Percentiles rank a stretch among this genome's conserved stretches.
Conservation (phyloP, 495 filamentous ascomycete genomes). For the Penicillium simplicissimum region DNA sequence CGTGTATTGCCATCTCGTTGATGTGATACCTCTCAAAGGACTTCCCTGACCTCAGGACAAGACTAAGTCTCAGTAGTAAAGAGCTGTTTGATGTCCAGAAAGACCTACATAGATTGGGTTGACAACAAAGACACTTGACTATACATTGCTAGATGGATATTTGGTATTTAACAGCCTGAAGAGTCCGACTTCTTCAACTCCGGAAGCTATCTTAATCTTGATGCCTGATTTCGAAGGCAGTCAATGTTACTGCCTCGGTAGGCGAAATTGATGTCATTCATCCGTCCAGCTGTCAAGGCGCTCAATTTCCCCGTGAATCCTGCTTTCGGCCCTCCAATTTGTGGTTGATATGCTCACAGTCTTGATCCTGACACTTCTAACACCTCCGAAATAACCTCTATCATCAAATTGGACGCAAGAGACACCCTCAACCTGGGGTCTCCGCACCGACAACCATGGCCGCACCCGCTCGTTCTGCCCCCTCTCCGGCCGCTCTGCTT, state of each 20-base stretch:
- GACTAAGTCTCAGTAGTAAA: too few relatives aligned
- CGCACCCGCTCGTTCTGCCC: slow-evolving; percentile 22
- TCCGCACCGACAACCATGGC: slow-evolving; percentile 23
- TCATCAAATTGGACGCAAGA: background rate
- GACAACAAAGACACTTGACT: too few relatives aligned
- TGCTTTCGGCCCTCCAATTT: background rate
- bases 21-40: too few relatives aligned
- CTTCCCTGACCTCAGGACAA: too few relatives aligned
- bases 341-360: background rate
- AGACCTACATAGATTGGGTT: too few relatives aligned
- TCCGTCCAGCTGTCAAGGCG: slow-evolving; percentile 11
- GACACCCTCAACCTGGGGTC: slow-evolving; percentile 3
- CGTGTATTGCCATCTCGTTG: too few relatives aligned
- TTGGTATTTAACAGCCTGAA: too few relatives aligned
- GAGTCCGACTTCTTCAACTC: background rate
- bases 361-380: background rate
- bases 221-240: slow-evolving; percentile 11
- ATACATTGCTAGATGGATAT: too few relatives aligned
- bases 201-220: background rate
- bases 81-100: too few relatives aligned
- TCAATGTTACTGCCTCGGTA: slow-evolving; percentile 19
- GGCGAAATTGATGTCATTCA: slow-evolving; percentile 24
- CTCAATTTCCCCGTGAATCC: slow-evolving; percentile 10
- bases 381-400: background rate
- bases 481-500: slow-evolving; percentile 45